These are phyloP conservation scores for Colletotrichum costaricense DNA, from an alignment of 2,329 filamentous ascomycete species.

Conservation along the genomic window DNA sequence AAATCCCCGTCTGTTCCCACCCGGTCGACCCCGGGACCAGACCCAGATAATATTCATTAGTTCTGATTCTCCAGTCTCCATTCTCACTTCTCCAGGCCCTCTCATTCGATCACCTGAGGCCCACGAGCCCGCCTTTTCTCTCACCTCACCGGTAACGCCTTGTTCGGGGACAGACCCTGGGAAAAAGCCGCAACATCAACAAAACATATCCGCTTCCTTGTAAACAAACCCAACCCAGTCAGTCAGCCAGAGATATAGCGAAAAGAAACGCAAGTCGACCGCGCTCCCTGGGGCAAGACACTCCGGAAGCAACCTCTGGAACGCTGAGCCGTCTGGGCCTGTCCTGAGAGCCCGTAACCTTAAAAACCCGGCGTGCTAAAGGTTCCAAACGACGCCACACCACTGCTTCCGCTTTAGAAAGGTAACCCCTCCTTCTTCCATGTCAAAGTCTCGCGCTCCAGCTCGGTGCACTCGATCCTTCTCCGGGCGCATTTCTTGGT, in stretches of 20 bases:
- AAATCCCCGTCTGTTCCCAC: conserved; percentile 31
- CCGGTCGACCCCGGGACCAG: conserved; percentile 17
- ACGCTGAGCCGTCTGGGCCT: conserved; percentile 21
- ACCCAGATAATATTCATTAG: conserved; percentile 26
- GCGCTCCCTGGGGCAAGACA: conserved; percentile 18
- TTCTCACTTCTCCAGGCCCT: conserved; percentile 14
- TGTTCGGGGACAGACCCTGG: conserved; percentile 9
- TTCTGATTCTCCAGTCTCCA: not conserved
- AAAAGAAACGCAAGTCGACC: not conserved
- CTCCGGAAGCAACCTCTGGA: conserved; percentile 27
- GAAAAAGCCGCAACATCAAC: conserved; percentile 33
- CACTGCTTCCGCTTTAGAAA: conserved; percentile 34
- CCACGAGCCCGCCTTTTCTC: conserved; percentile 29
- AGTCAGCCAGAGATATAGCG: not conserved
- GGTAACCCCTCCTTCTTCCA: conserved; percentile 26
- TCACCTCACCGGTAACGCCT: conserved; percentile 21
- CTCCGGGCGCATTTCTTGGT: conserved; percentile 33
- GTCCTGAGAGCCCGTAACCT: conserved; percentile 31
- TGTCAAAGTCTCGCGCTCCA: conserved; percentile 19
- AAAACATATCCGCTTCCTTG: conserved; percentile 11
- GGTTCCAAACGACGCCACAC: conserved; percentile 26
- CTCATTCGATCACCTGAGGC: conserved; percentile 31
- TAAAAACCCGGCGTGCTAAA: conserved; percentile 19
- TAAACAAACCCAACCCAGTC: conserved; percentile 32
- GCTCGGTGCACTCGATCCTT: conserved; percentile 31